These are phyloP conservation scores for Helotiales sp. DNA, from an alignment of 2,329 filamentous ascomycete genomes.

Conservation along the genomic window DNA sequence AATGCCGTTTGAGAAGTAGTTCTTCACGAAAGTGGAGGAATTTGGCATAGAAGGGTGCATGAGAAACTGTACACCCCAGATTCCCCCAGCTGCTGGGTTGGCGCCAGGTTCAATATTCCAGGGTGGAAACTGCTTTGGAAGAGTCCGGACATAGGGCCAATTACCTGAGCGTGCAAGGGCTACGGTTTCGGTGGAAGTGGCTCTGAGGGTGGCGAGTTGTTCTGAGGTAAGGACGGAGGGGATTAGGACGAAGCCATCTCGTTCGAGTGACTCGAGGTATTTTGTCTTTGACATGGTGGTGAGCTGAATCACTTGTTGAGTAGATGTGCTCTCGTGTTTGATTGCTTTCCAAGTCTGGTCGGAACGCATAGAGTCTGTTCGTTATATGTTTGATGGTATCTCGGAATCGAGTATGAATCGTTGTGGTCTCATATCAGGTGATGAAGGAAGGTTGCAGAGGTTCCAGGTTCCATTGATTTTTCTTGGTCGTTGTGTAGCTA, in stretches of 20 bases:
- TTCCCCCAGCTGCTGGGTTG: conserved; percentile 57
- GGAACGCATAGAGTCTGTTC: background rate
- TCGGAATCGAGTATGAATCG: background rate
- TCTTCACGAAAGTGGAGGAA: conserved; percentile 58
- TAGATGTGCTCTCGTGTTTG: background rate
- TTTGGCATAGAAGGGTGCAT: conserved; percentile 71
- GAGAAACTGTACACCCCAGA: conserved; percentile 89
- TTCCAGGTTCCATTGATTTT: background rate
- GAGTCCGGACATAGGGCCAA: conserved; percentile 81
- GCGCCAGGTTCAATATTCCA: conserved; percentile 55
- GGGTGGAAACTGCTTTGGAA: conserved; percentile 89
- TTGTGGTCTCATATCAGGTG: background rate
- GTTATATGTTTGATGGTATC: background rate
- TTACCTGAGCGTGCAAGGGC: conserved; percentile 63
- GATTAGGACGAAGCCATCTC: conserved; percentile 76
- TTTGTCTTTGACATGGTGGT: conserved; percentile 20
- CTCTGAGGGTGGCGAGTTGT: conserved; percentile 59
- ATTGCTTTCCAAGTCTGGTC: background rate
- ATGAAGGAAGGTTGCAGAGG: background rate
- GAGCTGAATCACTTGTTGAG: background rate
- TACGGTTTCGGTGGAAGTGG: conserved; percentile 58
- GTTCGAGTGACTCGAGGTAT: conserved; percentile 49
- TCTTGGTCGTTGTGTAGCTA: background rate
- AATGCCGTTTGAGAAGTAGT: conserved; percentile 71
- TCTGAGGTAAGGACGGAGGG: conserved; percentile 59